Base-by-base conservation (phyloP, 2,329 filamentous ascomycete genomes). In the Trichoderma sp. region DNA sequence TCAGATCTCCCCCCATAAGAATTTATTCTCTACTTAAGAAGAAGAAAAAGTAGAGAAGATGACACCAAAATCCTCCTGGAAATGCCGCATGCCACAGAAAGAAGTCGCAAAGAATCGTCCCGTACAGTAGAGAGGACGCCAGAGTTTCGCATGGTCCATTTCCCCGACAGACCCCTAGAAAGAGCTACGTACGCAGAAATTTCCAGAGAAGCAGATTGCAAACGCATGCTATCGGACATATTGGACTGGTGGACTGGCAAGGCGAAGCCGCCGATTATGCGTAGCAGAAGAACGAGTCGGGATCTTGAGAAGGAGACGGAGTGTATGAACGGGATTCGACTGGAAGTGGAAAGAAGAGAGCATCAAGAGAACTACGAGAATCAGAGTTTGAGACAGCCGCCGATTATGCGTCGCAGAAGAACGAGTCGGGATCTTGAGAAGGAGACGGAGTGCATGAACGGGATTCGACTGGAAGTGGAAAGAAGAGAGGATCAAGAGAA, bases 201-300 rank as follows among this genome's bases (percentile, higher is more conserved):
- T 28, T 74, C 77, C 21, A 74, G 39, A n/a, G 76, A 78, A 32
- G 74, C 74, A 15, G 75, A 78, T 61, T 77, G 75, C 64, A 74
- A 68, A 11, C 7, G 39, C 4, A 71, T 62, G 8, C 26, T 71
- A 11, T 6, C 3, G 8, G 70, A 7, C 2, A n/a, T 71, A 11
- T 6, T 6, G 8, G 70, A 7, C 2, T 71, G 53, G 70, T 21
- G 30, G 53, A 36, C 30, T 60, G 70, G 70, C n/a, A 67, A n/a
- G 15, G 21, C 6, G 12, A 15, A 9, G 32, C 39, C 43, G 11
- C 69, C 69, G 11, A 36, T 6, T 15, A 30, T 58, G 9, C 24
- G 21, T 2, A 71, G 39, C 6, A 71, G 58, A 1, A 26, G 43
- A 14, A 58, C 3, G 36, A 43, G 36, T 2, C 28, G n/a, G 30